A percentile compares a stretch with the other conserved stretches of the same genome.
Evolutionary conservation across 345 rosid genomes (phyloP).

Genomic region (Populus simonii): DNA sequence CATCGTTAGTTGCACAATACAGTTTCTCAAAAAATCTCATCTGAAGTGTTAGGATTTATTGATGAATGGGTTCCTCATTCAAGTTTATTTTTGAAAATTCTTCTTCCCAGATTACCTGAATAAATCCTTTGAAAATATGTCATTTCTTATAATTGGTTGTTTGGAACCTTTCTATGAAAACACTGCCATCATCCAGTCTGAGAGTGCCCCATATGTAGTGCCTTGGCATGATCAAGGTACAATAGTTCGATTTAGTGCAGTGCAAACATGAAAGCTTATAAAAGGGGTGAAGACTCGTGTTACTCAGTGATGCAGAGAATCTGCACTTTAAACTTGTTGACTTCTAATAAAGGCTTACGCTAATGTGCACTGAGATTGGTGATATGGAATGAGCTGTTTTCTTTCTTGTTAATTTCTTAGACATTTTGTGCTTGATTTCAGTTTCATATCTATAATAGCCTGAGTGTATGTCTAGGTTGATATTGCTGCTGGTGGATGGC

Average conservation of each 20-base stretch:
- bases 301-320: not conserved
- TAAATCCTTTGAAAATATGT: not conserved
- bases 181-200: not conserved
- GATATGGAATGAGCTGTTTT: not conserved
- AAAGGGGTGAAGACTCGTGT: not conserved
- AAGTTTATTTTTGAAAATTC: not conserved
- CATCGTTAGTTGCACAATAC: not conserved
- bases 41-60: not conserved
- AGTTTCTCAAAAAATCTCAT: not conserved
- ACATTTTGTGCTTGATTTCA: slow-evolving; percentile 7
- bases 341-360: not conserved
- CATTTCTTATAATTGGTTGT: not conserved
- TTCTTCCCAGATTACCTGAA: not conserved
- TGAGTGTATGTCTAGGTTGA: slow-evolving; percentile 59
- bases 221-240: not conserved
- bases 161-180: not conserved
- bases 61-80: not conserved
- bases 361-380: not conserved
- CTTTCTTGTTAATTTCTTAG: not conserved
- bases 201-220: not conserved
- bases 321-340: not conserved
- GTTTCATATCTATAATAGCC: not conserved
- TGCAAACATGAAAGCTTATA: not conserved
- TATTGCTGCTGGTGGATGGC: slow-evolving; percentile 99
- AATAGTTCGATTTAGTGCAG: not conserved